A percentile compares a stretch with the other conserved stretches of the same genome.
Evolutionary conservation across 2,329 filamentous ascomycete species (phyloP).

Genomic region (Kalmusia sp.): DNA sequence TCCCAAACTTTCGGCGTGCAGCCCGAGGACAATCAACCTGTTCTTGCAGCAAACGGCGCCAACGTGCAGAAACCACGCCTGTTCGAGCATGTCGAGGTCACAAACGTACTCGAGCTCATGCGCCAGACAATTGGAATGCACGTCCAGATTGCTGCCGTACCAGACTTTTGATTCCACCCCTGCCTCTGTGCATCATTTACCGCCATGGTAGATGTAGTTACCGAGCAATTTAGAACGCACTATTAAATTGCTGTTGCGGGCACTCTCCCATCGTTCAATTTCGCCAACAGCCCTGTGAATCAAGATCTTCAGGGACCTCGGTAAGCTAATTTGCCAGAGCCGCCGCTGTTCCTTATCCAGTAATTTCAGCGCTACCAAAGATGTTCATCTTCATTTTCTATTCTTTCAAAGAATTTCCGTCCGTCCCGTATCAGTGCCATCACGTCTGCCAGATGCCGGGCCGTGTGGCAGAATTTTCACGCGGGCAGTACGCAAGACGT

Average conservation of each 20-base stretch:
- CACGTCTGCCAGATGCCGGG: slow-evolving; percentile 7
- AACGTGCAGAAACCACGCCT: slow-evolving; percentile 3
- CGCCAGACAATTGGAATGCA: slow-evolving; percentile 5
- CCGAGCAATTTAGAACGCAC: background rate
- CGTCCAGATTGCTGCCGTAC: slow-evolving; percentile 1
- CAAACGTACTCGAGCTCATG: slow-evolving; percentile 1
- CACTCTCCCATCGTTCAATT: background rate
- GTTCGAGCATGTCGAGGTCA: background rate
- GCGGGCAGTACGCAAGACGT: slow-evolving; percentile 20
- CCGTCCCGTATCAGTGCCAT: background rate
- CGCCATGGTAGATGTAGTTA: background rate
- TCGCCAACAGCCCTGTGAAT: background rate
- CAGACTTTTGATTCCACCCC: background rate
- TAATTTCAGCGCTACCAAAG: slow-evolving; percentile 2
- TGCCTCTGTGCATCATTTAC: background rate
- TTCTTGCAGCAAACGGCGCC: background rate
- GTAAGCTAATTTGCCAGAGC: slow-evolving; percentile 2
- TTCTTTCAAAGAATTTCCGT: background rate
- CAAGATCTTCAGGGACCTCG: slow-evolving; percentile 13
- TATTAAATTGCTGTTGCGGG: background rate
- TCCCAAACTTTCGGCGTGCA: background rate
- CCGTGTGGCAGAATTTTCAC: slow-evolving; percentile 16
- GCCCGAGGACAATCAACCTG: background rate
- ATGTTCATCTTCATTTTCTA: slow-evolving; percentile 3
- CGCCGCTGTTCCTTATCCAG: slow-evolving; percentile 1